Evolutionary conservation across 768 basidiomycete genomes (phyloP).

Genomic region (Suillus cothurnatus): DNA sequence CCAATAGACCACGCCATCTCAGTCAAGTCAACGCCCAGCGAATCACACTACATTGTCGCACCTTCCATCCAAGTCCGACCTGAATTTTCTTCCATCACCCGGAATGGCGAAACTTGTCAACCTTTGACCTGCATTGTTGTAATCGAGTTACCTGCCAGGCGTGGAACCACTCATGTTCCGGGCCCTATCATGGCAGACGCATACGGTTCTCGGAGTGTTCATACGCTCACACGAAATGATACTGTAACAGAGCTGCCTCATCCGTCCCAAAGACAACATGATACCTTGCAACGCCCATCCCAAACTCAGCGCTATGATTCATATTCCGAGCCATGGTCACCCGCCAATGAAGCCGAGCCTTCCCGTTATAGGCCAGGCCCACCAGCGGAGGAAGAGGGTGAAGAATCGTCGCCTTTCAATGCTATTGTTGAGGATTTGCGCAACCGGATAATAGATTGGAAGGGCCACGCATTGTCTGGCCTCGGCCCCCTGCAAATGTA

Average conservation of each 20-base stretch:
- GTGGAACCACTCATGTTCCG: constrained; percentile 51
- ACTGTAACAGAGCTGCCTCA: constrained; percentile 18
- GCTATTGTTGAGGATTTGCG: constrained; percentile 88
- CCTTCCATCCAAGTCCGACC: constrained; percentile 94
- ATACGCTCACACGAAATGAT: constrained; percentile 26
- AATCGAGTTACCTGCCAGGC: constrained; percentile 87
- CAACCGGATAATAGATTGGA: constrained; percentile 94
- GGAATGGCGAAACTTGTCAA: constrained; percentile 70
- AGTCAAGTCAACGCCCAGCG: constrained; percentile 47
- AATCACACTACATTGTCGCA: constrained; percentile 77
- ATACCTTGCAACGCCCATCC: constrained; percentile 1
- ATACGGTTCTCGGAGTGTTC: constrained; percentile 36
- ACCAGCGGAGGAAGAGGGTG: constrained; percentile 49
- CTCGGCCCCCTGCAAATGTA: constrained; percentile 91
- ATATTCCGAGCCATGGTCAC: constrained; percentile 27
- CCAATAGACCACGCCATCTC: constrained; percentile 65
- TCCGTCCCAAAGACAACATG: constrained; percentile 19
- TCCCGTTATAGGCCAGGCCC: constrained; percentile 32
- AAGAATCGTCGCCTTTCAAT: constrained; percentile 60
- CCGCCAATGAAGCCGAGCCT: constrained; percentile 30
- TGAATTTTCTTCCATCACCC: constrained; percentile 83
- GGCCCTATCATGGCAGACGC: constrained; percentile 55
- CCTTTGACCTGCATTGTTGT: constrained; percentile 93
- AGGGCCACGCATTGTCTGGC: constrained; percentile 87
- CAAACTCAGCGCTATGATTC: constrained; percentile 16